Evolutionary conservation across 2,329 filamentous ascomycete genomes (phyloP).

Genomic region (Pseudocercospora crystallina): DNA sequence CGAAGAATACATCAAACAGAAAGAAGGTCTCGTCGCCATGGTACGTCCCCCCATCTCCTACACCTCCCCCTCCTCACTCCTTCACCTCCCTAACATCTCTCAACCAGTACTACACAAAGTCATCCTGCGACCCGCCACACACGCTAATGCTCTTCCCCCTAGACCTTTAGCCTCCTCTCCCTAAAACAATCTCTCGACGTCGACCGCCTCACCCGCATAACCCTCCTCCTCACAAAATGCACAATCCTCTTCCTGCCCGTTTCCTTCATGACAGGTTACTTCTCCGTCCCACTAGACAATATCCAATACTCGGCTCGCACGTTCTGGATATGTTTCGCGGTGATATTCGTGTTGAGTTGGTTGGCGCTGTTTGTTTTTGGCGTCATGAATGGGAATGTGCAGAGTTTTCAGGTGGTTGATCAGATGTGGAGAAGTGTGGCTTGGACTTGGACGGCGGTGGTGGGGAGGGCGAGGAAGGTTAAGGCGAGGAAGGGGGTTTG

Average conservation of each 20-base stretch:
- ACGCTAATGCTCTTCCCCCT: conserved; percentile 7
- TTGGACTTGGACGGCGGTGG: conserved; percentile 7
- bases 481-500: background rate
- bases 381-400: conserved; percentile 56
- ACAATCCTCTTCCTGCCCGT: conserved; percentile 75
- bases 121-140: background rate
- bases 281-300: conserved; percentile 64
- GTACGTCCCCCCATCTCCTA: conserved; percentile 43
- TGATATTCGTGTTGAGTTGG: conserved; percentile 62
- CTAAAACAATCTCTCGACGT: conserved; percentile 73
- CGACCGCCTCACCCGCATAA: conserved; percentile 69
- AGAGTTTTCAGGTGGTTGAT: conserved; percentile 34
- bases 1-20: conserved; percentile 65
- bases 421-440: conserved; percentile 16
- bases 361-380: conserved; percentile 59
- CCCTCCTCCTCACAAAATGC: conserved; percentile 70
- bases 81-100: too few relatives aligned
- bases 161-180: conserved; percentile 77
- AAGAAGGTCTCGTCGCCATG: conserved; percentile 67
- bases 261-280: conserved; percentile 67
- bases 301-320: conserved; percentile 60
- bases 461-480: conserved; percentile 7
- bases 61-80: background rate
- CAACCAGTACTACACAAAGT: too few relatives aligned
- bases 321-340: conserved; percentile 69